Conservation (phyloP, 2,329 filamentous ascomycete genomes). For the Emergomyces africanus region DNA sequence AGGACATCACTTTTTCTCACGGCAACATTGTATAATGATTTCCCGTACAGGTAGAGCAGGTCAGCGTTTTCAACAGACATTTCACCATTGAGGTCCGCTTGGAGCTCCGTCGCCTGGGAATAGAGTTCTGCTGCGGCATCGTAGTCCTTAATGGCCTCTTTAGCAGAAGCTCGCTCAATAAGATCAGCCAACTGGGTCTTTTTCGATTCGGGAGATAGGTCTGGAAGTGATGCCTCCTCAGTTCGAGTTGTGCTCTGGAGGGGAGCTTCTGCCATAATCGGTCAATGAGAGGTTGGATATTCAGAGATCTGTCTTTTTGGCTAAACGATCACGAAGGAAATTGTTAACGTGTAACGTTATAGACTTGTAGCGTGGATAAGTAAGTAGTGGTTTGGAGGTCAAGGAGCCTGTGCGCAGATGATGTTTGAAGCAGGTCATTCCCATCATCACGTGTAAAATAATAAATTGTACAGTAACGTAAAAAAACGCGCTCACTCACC, state of each 20-base stretch:
- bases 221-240: neutral
- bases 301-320: neutral
- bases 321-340: neutral
- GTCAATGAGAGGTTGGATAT: neutral
- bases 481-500: neutral
- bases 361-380: neutral
- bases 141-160: conserved; percentile 85
- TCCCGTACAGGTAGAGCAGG: conserved; percentile 86
- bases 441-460: neutral
- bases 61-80: conserved; percentile 84
- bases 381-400: too few relatives aligned
- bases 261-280: neutral
- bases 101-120: conserved; percentile 76
- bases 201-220: conserved; percentile 15
- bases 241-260: neutral
- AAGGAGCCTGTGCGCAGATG: too few relatives aligned
- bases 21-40: conserved; percentile 85
- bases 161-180: conserved; percentile 63
- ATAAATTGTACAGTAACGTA: too few relatives aligned
- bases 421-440: too few relatives aligned
- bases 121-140: conserved; percentile 75
- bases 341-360: neutral
- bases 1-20: conserved; percentile 91
- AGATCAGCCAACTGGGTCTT: conserved; percentile 63
- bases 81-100: conserved; percentile 85